Base-by-base conservation (phyloP, 2,329 filamentous ascomycete species). In the Fusarium sp. region DNA sequence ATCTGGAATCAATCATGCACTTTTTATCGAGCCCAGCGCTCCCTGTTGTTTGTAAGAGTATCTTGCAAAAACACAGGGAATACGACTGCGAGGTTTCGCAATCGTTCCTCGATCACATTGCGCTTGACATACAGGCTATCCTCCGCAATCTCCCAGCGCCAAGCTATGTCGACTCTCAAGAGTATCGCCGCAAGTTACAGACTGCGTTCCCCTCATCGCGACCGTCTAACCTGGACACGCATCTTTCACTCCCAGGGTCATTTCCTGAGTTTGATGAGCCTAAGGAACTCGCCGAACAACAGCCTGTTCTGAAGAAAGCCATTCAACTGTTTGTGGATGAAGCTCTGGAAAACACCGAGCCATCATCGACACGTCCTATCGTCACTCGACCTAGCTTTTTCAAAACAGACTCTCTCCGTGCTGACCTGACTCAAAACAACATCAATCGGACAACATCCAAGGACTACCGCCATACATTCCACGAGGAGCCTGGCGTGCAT, bases 71-170 rank as follows among this genome's bases (percentile, higher is more conserved):
- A 37, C 45, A 61, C 51, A 52, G 37, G 41, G 52, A 61, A 42
- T 36, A 31, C 18, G 28, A 61, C 7, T 47, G 60, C 13, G 46
- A 59, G 16, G 41, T 77, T 31, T 72, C 75, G 9, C 52, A 64
- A 31, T 53, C 69, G n/a, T 72, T 76, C 40, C 50, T 77, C 28
- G 70, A 77, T 41, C 57, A 41, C 15, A 65, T 78, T 28, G 55
- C 75, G 23, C 64, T 77, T 44, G 77, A 79, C 54, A 61, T 79
- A 47, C 66, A 74, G 45, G 77, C 77, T 16, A 70, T 78, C 23
- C 57, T 68, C 13, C 59, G 65, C 36, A 67, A 70, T 31, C 50
- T 77, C 5, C 72, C 76, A 6, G 53, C 72, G 10, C 77, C 77
- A 42, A 79, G 75, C 53, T 78, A 73, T 33, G 65, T 78, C 28